Conservation (phyloP, 305 asterid species). For the Striga hermonthica region DNA sequence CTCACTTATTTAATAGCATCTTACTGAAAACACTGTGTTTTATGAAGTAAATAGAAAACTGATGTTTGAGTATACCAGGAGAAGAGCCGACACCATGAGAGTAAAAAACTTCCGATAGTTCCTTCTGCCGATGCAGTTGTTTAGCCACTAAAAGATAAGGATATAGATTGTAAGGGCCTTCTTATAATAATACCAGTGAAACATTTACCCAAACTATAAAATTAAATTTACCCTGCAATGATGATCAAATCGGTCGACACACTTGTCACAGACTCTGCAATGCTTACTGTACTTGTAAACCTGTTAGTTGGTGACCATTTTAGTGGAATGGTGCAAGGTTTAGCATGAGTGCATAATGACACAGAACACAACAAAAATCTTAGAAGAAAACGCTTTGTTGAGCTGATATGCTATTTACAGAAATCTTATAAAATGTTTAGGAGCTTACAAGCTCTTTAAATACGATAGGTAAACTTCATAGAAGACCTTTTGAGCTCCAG, state of each 20-base stretch:
- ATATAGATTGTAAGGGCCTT: slow-evolving; percentile 28
- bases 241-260: slow-evolving; percentile 93
- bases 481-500: background rate
- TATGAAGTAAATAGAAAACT: slow-evolving; percentile 18
- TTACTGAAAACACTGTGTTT: too few species aligned
- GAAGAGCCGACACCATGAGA: slow-evolving; percentile 91
- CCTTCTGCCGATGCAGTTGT: slow-evolving; percentile 94
- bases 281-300: slow-evolving; percentile 98
- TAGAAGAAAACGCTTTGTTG: background rate
- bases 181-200: slow-evolving; percentile 5
- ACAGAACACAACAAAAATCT: too few species aligned
- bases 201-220: slow-evolving; percentile 9
- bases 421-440: background rate
- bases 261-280: slow-evolving; percentile 97
- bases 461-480: background rate
- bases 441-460: background rate
- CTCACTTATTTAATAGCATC: too few species aligned
- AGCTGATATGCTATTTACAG: background rate
- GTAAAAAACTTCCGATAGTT: slow-evolving; percentile 89
- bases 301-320: slow-evolving; percentile 42
- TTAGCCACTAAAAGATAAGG: slow-evolving; percentile 77
- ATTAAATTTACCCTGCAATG: slow-evolving; percentile 82
- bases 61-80: slow-evolving; percentile 70
- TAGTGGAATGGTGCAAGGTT: background rate
- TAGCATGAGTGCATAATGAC: background rate